Evolutionary conservation across 441 rosid genomes (phyloP), one percentile per base, ranked within the genome.

Genomic region (Isatis lusitanica): DNA sequence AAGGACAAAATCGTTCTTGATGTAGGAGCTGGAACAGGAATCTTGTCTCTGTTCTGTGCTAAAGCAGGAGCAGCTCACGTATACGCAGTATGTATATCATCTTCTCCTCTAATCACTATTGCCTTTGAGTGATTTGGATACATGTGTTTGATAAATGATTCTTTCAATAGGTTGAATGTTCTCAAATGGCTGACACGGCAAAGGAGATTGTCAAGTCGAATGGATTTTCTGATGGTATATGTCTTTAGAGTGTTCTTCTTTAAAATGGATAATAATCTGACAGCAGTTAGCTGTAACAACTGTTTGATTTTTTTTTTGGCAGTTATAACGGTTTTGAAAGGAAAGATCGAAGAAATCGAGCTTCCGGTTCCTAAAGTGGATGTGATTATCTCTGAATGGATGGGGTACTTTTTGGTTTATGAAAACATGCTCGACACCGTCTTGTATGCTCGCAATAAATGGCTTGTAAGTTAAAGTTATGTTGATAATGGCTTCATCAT

Each of bases 11-110:
- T 95, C 53, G 95, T 93, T 70, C 90, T 95, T 79, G 98, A 95
- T 75, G 98, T 95, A 63, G 99, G 99, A 75, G 97, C 99, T 53
- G 99, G 99, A 53, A 95, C 98, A 35, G 98, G 99, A 40, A 95
- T 95, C 75, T 82, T 95, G 78, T 95, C 99, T 76, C 77, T 95
- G 52, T 93, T 95, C 78, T 95, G 99, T 85, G 99, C 99, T 12
- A 93, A 88, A 82, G 99, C 97, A 5, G 98, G 98, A 63, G 98
- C 98, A 2, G 88, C 90, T 47, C 99, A 93, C 82, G 97, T 95
- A 31, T 93, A 91, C 75, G 99, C 99, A 1, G 98, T 91, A 83
- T 50, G 86, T 66, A 61, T 70, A 9, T 4, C 35, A 1, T 51
- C 13, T 73, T 17, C 11, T 9, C 6, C 47, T 13, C 28, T 9